Evolutionary conservation across 2,329 filamentous ascomycete species (phyloP).

Genomic region (Endoconidiophora laricicola): DNA sequence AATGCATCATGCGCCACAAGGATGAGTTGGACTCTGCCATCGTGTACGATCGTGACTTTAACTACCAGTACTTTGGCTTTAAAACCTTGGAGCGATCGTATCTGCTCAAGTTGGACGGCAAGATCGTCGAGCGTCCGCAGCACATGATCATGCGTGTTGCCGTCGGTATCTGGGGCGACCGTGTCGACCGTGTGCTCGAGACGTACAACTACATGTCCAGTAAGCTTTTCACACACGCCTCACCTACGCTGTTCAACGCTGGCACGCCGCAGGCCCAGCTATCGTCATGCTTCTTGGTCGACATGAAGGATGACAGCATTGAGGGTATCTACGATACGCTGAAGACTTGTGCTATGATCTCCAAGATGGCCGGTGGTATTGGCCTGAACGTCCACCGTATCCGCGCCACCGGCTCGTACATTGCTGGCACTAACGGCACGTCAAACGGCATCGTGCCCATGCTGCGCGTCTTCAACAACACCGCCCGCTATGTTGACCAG

Average conservation of each 20-base stretch:
- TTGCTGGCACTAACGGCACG: slow-evolving; percentile 92
- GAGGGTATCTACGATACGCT: slow-evolving; percentile 98
- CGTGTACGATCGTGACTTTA: slow-evolving; percentile 98
- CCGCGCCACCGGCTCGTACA: slow-evolving; percentile 93
- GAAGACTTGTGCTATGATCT: slow-evolving; percentile 99
- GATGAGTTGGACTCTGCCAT: slow-evolving; percentile 98
- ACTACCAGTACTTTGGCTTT: slow-evolving; percentile 99
- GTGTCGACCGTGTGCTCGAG: slow-evolving; percentile 88
- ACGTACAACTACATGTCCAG: slow-evolving; percentile 98
- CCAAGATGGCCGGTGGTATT: slow-evolving; percentile 97
- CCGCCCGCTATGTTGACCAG: slow-evolving; percentile 94
- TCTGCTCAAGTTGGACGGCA: slow-evolving; percentile 83
- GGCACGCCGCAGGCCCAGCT: slow-evolving; percentile 89
- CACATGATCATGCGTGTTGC: slow-evolving; percentile 99
- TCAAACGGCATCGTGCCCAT: slow-evolving; percentile 96
- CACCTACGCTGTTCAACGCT: slow-evolving; percentile 93
- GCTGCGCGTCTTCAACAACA: slow-evolving; percentile 99
- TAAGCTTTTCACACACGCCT: slow-evolving; percentile 97
- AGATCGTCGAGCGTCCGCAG: slow-evolving; percentile 92
- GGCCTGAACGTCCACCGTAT: slow-evolving; percentile 94
- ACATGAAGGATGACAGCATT: slow-evolving; percentile 99
- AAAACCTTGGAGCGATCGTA: slow-evolving; percentile 98
- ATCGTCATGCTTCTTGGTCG: slow-evolving; percentile 95
- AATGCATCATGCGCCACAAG: slow-evolving; percentile 86
- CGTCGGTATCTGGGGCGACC: slow-evolving; percentile 88